phyloP scores from a whole-genome alignment of 2,329 filamentous ascomycete genomes.

The Drechslerella dactyloides region DNA sequence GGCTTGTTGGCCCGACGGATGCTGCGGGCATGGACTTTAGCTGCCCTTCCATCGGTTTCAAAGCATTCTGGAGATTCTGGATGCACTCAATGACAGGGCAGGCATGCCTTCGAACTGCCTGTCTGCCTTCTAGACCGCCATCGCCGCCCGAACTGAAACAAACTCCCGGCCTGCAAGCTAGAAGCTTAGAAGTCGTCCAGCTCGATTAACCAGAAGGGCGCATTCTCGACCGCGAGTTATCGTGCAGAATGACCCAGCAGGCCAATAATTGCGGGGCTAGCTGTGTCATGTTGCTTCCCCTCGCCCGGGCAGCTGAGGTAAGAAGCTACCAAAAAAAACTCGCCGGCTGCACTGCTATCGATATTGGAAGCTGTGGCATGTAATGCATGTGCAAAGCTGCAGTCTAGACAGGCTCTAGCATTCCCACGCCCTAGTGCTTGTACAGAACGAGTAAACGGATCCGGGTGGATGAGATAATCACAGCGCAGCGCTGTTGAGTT shows the following conservation, averaged over 20 bases:
- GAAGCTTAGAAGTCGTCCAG: not conserved
- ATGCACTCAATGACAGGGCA: not conserved
- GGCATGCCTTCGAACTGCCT: not conserved
- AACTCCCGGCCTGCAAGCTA: too few relatives aligned
- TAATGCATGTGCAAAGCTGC: too few relatives aligned
- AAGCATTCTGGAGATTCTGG: not conserved
- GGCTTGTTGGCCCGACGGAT: not conserved
- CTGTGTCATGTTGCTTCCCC: conserved; percentile 27
- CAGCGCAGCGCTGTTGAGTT: conserved; percentile 30
- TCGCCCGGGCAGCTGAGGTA: conserved; percentile 7
- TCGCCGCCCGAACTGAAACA: not conserved
- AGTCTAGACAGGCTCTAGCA: conserved; percentile 12
- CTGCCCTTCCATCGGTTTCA: not conserved
- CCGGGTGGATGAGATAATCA: conserved; percentile 30
- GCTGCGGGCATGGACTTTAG: conserved; percentile 1
- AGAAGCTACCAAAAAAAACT: conserved; percentile 8
- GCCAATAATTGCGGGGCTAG: conserved; percentile 14
- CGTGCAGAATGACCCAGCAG: too few relatives aligned
- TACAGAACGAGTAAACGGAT: conserved; percentile 28
- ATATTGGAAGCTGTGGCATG: conserved; percentile 13
- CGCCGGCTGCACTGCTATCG: not conserved
- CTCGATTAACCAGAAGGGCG: too few relatives aligned
- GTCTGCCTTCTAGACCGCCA: not conserved
- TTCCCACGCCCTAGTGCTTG: conserved; percentile 13
- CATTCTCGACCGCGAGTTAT: too few relatives aligned